phyloP scores from a whole-genome alignment of 2,329 filamentous ascomycete genomes.

The Trichoderma guizhouense region DNA sequence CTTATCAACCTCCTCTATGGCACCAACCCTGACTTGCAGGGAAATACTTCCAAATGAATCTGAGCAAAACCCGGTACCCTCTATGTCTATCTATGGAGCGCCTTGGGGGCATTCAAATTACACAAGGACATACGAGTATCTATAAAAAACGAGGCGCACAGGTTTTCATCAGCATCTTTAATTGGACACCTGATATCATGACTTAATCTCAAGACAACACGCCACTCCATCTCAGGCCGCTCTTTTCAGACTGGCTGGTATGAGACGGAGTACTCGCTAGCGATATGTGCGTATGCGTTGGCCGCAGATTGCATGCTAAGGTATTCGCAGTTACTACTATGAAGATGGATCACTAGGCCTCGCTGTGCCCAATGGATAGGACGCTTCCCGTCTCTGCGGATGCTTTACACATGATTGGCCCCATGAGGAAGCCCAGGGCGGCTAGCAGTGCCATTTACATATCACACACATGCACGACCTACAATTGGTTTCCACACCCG shows the following conservation, averaged over 20 bases:
- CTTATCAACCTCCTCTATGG: neutral
- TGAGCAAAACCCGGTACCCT: neutral
- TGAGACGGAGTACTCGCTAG: neutral
- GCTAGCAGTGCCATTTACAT: conserved; percentile 12
- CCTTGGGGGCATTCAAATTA: neutral
- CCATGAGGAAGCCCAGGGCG: conserved; percentile 1
- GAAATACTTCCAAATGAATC: neutral
- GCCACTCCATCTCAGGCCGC: neutral
- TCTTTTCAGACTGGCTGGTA: neutral
- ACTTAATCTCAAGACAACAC: neutral
- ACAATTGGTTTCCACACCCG: conserved; percentile 17
- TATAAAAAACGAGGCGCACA: neutral
- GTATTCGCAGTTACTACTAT: neutral
- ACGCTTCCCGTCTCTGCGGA: neutral
- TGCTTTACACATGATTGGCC: conserved; percentile 7
- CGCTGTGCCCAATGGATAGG: neutral
- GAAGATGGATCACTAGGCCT: neutral
- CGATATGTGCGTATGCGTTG: conserved; percentile 2
- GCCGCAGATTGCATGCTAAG: neutral
- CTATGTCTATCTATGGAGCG: neutral
- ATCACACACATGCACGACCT: conserved; percentile 18
- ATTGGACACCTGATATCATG: neutral
- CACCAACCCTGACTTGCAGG: neutral
- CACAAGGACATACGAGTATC: neutral
- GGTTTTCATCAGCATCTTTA: neutral